These are phyloP conservation scores for Poterioochromonas sp. DNA, from an alignment of 352 stramenopile genomes.

Conservation along the genomic window DNA sequence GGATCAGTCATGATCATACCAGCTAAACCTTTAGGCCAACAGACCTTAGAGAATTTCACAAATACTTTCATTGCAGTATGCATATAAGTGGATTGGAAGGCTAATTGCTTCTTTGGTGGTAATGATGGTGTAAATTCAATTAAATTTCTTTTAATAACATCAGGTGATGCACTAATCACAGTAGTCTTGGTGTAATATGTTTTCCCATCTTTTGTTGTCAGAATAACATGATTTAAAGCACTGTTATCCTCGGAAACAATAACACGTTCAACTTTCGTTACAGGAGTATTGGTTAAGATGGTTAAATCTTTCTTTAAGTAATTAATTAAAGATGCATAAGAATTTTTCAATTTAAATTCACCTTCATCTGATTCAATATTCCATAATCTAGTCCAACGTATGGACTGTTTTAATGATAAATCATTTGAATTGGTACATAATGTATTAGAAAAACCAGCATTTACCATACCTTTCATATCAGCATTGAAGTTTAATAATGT, in stretches of 20 bases:
- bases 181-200: background rate
- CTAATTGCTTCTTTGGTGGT: background rate
- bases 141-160: background rate
- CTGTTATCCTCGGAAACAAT: background rate
- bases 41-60: background rate
- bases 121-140: background rate
- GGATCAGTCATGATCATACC: conserved; percentile 3
- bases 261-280: background rate
- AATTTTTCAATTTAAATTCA: background rate
- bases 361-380: conserved; percentile 1
- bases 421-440: background rate
- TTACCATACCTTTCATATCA: background rate
- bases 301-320: background rate
- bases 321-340: background rate
- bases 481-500: background rate
- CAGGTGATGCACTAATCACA: background rate
- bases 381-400: background rate
- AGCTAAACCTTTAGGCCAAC: background rate
- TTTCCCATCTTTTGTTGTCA: background rate
- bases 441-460: conserved; percentile 12
- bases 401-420: background rate
- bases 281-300: background rate
- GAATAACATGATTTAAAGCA: background rate
- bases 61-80: background rate
- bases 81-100: background rate